Evolutionary conservation across 805 yeast species (phyloP).

Genomic region (Kodamaea lidongshanica): DNA sequence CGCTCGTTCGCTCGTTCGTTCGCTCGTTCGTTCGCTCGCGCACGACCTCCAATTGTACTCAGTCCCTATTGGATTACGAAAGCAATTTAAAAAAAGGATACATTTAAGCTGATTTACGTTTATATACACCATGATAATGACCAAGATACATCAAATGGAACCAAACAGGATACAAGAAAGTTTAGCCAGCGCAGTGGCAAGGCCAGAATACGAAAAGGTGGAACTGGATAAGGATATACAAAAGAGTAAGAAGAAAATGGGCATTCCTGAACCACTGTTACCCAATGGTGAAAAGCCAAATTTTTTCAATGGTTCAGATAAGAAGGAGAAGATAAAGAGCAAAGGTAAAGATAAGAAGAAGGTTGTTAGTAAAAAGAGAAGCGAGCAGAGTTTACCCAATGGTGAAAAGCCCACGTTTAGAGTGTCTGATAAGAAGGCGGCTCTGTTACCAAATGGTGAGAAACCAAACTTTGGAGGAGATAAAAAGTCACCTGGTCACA

Average conservation of each 20-base stretch:
- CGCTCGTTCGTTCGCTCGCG: too few species aligned
- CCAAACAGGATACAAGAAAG: conserved; percentile 11
- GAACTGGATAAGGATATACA: conserved; percentile 21
- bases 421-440: conserved; percentile 6
- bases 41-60: too few species aligned
- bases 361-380: conserved; percentile 2
- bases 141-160: conserved; percentile 24
- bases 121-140: conserved; percentile 24
- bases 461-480: conserved; percentile 23
- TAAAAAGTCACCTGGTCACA: conserved; percentile 3
- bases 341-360: conserved; percentile 2
- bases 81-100: conserved; percentile 5
- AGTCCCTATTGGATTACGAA: conserved; percentile 3
- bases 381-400: conserved; percentile 19
- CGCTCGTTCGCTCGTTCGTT: too few species aligned
- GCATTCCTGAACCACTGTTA: conserved; percentile 10
- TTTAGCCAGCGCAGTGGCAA: conserved; percentile 28
- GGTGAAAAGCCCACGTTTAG: conserved; percentile 24
- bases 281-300: conserved; percentile 28
- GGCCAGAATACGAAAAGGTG: conserved; percentile 24
- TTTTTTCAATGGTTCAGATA: conserved; percentile 14
- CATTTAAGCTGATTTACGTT: conserved; percentile 4
- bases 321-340: conserved; percentile 6
- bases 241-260: conserved; percentile 7
- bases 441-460: conserved; percentile 24